phyloP scores from a whole-genome alignment of 768 basidiomycete species.

The Asterophora lycoperdoides region DNA sequence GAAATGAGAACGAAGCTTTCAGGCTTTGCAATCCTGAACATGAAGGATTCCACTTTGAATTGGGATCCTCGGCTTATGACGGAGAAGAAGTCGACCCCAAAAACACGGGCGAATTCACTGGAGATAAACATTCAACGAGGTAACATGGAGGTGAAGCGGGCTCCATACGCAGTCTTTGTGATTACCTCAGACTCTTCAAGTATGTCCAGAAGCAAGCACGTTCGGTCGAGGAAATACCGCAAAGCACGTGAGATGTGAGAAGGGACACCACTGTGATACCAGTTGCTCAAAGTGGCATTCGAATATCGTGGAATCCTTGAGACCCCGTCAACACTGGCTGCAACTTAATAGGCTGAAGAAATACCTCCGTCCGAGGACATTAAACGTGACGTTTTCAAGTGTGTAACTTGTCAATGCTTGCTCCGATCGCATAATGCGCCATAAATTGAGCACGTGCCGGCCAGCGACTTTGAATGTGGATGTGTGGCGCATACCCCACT shows the following conservation, averaged over 20 bases:
- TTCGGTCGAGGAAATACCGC: slow-evolving; percentile 60
- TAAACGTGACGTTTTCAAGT: slow-evolving; percentile 86
- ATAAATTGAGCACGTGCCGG: slow-evolving; percentile 87
- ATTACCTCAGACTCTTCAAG: slow-evolving; percentile 78
- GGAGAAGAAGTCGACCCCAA: slow-evolving; percentile 95
- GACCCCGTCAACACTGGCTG: slow-evolving; percentile 1
- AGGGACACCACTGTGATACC: slow-evolving; percentile 62
- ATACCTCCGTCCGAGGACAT: slow-evolving; percentile 73
- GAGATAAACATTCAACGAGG: background rate
- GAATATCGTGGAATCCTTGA: slow-evolving; percentile 75
- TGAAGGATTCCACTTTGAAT: slow-evolving; percentile 98
- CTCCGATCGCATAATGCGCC: slow-evolving; percentile 90
- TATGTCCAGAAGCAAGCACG: slow-evolving; percentile 69
- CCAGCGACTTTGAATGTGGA: slow-evolving; percentile 84
- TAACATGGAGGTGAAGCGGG: slow-evolving; percentile 4
- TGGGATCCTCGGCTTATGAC: slow-evolving; percentile 94
- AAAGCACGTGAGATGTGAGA: slow-evolving; percentile 52
- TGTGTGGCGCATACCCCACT: slow-evolving; percentile 70
- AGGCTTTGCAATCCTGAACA: slow-evolving; percentile 96
- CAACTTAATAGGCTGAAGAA: slow-evolving; percentile 9
- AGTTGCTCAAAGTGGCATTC: slow-evolving; percentile 53
- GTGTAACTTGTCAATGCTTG: slow-evolving; percentile 73
- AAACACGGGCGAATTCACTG: slow-evolving; percentile 96
- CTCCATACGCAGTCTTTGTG: slow-evolving; percentile 81
- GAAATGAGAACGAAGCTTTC: slow-evolving; percentile 90